Percentiles rank a stretch among this genome's conserved stretches.
Conservation (phyloP, 306 rosid species). For the Ziziphus jujuba region DNA sequence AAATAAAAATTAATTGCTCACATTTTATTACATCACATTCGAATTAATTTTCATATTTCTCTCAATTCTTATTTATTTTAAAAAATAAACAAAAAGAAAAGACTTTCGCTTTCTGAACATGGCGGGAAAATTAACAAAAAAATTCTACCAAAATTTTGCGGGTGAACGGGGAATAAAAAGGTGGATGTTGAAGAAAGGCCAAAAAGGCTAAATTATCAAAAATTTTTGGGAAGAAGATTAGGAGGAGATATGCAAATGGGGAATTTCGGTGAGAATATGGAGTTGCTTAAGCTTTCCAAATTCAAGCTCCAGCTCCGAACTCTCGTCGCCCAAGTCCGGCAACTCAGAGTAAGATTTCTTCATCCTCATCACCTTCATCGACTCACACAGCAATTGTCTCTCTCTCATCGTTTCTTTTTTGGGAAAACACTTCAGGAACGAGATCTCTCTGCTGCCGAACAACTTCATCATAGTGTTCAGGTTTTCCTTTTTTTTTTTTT, state of each 20-base stretch:
- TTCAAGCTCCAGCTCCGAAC: constrained; percentile 73
- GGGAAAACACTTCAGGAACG: constrained; percentile 50
- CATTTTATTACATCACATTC: too few relatives aligned
- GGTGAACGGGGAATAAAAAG: not conserved
- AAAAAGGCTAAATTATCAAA: not conserved
- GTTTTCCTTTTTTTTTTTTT: constrained; percentile 26
- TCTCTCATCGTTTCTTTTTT: constrained; percentile 9
- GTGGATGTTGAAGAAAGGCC: not conserved
- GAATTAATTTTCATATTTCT: too few relatives aligned
- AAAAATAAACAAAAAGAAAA: too few relatives aligned
- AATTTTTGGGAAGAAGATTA: not conserved
- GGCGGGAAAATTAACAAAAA: not conserved
- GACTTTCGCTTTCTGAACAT: not conserved
- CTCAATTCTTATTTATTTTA: too few relatives aligned
- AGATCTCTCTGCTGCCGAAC: constrained; percentile 63
- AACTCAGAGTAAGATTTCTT: constrained; percentile 55
- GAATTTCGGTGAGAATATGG: constrained; percentile 46
- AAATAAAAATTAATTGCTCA: too few relatives aligned
- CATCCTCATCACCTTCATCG: not conserved
- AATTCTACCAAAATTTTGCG: not conserved
- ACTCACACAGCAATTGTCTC: not conserved
- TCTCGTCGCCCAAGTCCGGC: constrained; percentile 62
- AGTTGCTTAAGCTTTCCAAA: constrained; percentile 65
- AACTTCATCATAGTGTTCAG: constrained; percentile 50
- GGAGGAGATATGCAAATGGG: not conserved